Conservation (phyloP, 208 protist species). For the Strigomonas galati region DNA sequence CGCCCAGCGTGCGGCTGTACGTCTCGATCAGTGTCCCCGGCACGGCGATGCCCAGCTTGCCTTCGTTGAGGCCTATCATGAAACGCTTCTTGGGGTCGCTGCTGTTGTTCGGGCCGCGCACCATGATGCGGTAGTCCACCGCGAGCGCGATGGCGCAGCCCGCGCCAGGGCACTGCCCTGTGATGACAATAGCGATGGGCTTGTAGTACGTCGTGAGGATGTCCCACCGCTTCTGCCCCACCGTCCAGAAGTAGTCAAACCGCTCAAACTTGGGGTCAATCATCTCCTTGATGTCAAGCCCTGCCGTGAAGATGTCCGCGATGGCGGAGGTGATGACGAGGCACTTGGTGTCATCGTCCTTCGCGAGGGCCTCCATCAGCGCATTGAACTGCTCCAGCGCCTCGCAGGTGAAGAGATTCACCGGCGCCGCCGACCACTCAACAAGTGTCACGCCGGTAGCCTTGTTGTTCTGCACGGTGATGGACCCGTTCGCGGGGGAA, state of each 20-base stretch:
- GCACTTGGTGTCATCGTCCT: conserved; percentile 56
- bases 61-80: conserved; percentile 26
- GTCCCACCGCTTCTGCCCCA: conserved; percentile 61
- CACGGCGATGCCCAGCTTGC: conserved; percentile 36
- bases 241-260: conserved; percentile 63
- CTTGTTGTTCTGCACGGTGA: too few relatives aligned
- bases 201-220: conserved; percentile 75
- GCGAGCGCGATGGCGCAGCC: conserved; percentile 72
- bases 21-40: conserved; percentile 26
- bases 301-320: conserved; percentile 73
- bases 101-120: conserved; percentile 8
- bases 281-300: conserved; percentile 71
- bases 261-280: conserved; percentile 26
- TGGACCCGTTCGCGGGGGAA: too few relatives aligned
- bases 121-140: conserved; percentile 82
- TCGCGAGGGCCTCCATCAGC: conserved; percentile 5
- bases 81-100: conserved; percentile 20
- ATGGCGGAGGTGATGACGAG: conserved; percentile 71
- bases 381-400: too few relatives aligned
- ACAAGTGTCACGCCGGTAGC: too few relatives aligned
- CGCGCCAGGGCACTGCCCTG: conserved; percentile 60
- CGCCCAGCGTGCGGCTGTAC: conserved; percentile 29
- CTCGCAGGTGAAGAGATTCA: too few relatives aligned
- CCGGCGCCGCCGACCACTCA: too few relatives aligned
- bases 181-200: conserved; percentile 73